Conservation (phyloP, 371 early-diverging fungal genomes). For the Parasitella parasitica region DNA sequence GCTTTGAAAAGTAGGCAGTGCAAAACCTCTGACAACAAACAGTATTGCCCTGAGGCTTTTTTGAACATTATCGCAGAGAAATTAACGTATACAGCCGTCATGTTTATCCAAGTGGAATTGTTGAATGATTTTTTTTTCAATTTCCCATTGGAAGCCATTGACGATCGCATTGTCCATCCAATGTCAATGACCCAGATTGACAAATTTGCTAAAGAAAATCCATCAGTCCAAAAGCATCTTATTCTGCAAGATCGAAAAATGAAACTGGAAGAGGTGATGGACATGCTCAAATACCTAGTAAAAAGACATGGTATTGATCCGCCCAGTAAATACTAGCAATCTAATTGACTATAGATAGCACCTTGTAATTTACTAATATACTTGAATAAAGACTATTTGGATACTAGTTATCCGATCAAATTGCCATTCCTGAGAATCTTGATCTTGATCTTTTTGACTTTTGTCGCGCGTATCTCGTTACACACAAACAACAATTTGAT, state of each 20-base stretch:
- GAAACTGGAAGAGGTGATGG: conserved; percentile 84
- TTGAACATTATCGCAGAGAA: conserved; percentile 88
- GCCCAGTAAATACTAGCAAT: background rate
- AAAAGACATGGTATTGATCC: conserved; percentile 42
- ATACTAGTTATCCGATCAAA: background rate
- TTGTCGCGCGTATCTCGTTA: background rate
- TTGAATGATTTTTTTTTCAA: conserved; percentile 97
- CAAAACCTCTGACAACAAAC: conserved; percentile 67
- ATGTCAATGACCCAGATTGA: conserved; percentile 67
- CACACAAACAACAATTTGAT: background rate
- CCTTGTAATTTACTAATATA: background rate
- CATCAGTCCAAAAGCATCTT: conserved; percentile 76
- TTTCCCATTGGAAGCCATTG: conserved; percentile 85
- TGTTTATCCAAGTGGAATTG: conserved; percentile 95
- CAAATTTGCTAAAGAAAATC: conserved; percentile 89
- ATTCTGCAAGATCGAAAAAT: conserved; percentile 77
- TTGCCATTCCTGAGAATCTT: background rate
- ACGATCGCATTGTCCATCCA: conserved; percentile 77
- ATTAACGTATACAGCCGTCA: conserved; percentile 86
- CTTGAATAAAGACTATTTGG: background rate
- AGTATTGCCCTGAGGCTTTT: conserved; percentile 90
- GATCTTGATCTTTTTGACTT: background rate
- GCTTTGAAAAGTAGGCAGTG: conserved; percentile 82
- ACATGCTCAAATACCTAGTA: conserved; percentile 63
- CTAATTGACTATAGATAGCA: background rate